Evolutionary conservation across 192 early-diverging fungal genomes (phyloP).

Genomic region (Coemansia sp.): DNA sequence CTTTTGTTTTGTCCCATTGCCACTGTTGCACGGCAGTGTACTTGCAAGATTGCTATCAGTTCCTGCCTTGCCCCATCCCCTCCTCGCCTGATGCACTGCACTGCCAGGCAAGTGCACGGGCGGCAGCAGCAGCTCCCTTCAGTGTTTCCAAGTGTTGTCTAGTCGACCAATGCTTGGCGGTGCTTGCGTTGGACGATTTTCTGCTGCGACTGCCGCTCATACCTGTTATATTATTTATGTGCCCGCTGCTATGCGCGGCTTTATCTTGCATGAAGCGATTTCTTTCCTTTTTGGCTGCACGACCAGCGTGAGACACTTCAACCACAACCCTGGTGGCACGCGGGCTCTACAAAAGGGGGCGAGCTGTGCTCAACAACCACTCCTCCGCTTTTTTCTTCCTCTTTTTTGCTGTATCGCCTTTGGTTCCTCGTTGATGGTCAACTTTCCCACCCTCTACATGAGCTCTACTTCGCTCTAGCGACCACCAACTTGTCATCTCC

Average conservation of each 20-base stretch:
- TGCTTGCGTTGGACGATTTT: too few species aligned
- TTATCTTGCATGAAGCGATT: conserved; percentile 3
- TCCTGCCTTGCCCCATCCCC: not conserved
- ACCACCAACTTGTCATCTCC: not conserved
- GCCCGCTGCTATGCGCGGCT: conserved; percentile 1
- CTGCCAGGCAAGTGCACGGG: not conserved
- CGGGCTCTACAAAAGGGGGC: conserved; percentile 5
- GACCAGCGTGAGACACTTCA: not conserved
- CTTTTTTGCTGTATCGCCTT: not conserved
- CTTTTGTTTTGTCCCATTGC: not conserved
- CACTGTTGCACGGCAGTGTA: too few species aligned
- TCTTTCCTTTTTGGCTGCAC: conserved; percentile 1
- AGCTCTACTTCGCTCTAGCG: conserved; percentile 3
- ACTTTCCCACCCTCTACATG: conserved; percentile 14
- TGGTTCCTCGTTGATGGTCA: not conserved
- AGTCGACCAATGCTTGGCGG: too few species aligned
- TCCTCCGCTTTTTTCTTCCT: not conserved
- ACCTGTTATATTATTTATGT: conserved; percentile 3
- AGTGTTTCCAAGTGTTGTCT: too few species aligned
- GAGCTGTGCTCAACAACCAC: not conserved
- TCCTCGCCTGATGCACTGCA: not conserved
- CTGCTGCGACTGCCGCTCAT: not conserved
- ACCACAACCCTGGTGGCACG: too few species aligned
- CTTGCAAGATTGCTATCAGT: too few species aligned
- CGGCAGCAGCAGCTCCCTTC: not conserved